Evolutionary conservation across 805 yeast genomes (phyloP).

Genomic region (Blastobotrys peoriensis): DNA sequence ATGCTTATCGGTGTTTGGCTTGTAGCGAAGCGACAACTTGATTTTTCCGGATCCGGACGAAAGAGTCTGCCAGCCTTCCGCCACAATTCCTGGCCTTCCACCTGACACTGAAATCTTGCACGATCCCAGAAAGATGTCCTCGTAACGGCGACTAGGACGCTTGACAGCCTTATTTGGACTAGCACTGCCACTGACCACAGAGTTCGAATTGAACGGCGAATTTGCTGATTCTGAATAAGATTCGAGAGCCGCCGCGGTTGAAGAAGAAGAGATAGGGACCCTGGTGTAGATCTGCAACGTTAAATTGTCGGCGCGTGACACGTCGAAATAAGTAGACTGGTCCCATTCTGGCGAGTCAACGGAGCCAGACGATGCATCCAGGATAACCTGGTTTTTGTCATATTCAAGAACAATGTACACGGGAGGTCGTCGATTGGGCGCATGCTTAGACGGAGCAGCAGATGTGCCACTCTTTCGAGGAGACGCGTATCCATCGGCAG

Average conservation of each 20-base stretch:
- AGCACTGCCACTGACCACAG: not conserved
- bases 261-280: slow-evolving; percentile 36
- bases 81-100: slow-evolving; percentile 7
- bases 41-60: slow-evolving; percentile 29
- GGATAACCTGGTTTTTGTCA: slow-evolving; percentile 86
- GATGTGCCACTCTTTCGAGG: slow-evolving; percentile 8
- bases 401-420: slow-evolving; percentile 86
- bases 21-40: slow-evolving; percentile 59
- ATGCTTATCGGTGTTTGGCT: slow-evolving; percentile 53
- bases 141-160: slow-evolving; percentile 27
- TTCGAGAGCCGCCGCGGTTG: slow-evolving; percentile 27
- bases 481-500: slow-evolving; percentile 4
- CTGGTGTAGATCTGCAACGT: slow-evolving; percentile 74
- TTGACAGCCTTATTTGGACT: not conserved
- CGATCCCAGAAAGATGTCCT: slow-evolving; percentile 75
- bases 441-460: slow-evolving; percentile 43
- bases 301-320: slow-evolving; percentile 59
- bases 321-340: slow-evolving; percentile 87
- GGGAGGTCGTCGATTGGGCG: slow-evolving; percentile 38
- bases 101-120: slow-evolving; percentile 39
- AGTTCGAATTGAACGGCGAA: not conserved
- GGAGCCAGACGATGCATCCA: slow-evolving; percentile 82
- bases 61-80: slow-evolving; percentile 19
- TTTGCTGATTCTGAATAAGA: slow-evolving; percentile 3
- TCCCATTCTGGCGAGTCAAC: slow-evolving; percentile 77